Evolutionary conservation across 768 basidiomycete genomes (phyloP), one percentile per base, ranked within the genome.

Genomic region (Pleurotus citrinopileatus): DNA sequence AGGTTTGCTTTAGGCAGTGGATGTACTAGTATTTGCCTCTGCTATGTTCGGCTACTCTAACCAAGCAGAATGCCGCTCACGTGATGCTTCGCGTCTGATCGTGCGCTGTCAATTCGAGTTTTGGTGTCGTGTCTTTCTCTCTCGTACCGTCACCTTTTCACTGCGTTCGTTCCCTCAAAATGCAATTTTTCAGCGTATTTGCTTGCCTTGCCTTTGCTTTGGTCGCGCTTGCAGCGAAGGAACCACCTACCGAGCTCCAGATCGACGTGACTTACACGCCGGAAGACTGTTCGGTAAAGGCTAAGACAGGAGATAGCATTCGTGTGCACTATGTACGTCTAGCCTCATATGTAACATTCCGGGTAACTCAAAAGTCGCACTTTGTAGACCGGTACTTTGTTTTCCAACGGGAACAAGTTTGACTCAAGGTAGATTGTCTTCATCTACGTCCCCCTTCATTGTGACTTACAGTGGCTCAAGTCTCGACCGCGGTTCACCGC

Each of bases 381-480:
- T 40, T 27, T 53, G 7, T 23, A 95, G 83, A 92, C 91, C 3
- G 95, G 94, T 3, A 95, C 80, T 7, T 69, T 98, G 47, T 84
- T 84, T 60, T 69, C 79, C 8, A 83, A 77, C 47, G 93, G 93
- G 6, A 79, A 79, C 55, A 89, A 94, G 66, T 98, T 98, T 61
- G 94, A 98, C 69, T 94, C 92, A 7, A 94, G 91, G 81, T 87
- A 62, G 5, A 78, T 61, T 23, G n/a, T 19, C 29, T 4, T 46
- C 17, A 26, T 17, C 12, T 0, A 42, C 19, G 29, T 57, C 4
- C 43, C 3, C 46, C 22, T 22, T 26, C 8, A 22, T 34, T 10
- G 54, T 38, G 17, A 4, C 36, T n/a, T 23, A 19, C 38, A 40
- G 12, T 19, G 17, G 15, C 34, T 19, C 17, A 40, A 91, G 90